Percentiles rank a stretch among this genome's conserved stretches.
Conservation (phyloP, 306 rosid genomes). For the Prunus fruticosa region DNA sequence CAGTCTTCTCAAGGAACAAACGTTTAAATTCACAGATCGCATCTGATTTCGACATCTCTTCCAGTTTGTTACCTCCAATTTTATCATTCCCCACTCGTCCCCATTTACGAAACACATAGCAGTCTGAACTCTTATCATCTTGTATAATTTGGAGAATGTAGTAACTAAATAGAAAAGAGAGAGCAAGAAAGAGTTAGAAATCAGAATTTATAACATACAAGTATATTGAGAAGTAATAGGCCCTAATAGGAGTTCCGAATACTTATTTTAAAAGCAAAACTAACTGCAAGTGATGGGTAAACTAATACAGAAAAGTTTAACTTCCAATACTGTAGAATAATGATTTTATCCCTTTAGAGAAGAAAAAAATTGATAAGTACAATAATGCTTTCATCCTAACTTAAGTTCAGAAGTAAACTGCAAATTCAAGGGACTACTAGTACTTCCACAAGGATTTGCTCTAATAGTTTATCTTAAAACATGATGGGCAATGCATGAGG, state of each 20-base stretch:
- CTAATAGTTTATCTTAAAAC: neutral
- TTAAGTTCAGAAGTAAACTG: neutral
- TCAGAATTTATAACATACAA: neutral
- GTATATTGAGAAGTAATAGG: neutral
- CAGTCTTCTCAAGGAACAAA: conserved; percentile 91
- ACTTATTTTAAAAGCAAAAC: neutral
- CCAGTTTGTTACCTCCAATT: conserved; percentile 85
- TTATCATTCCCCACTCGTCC: conserved; percentile 93
- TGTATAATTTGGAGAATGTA: conserved; percentile 87
- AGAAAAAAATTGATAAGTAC: neutral
- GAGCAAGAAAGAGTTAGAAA: conserved; percentile 23
- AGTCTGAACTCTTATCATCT: conserved; percentile 79
- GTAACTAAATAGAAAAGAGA: conserved; percentile 46
- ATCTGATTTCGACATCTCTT: conserved; percentile 64
- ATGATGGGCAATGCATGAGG: neutral
- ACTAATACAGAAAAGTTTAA: neutral
- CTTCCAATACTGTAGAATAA: neutral
- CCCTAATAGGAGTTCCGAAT: neutral
- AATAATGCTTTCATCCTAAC: neutral
- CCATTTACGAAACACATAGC: conserved; percentile 94
- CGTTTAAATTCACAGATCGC: conserved; percentile 77
- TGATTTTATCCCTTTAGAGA: neutral
- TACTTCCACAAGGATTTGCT: neutral
- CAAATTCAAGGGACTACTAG: neutral
- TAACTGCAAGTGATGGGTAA: neutral